These are phyloP conservation scores for Silene conica DNA, from an alignment of 148 eudicot genomes.

Conservation along the genomic window DNA sequence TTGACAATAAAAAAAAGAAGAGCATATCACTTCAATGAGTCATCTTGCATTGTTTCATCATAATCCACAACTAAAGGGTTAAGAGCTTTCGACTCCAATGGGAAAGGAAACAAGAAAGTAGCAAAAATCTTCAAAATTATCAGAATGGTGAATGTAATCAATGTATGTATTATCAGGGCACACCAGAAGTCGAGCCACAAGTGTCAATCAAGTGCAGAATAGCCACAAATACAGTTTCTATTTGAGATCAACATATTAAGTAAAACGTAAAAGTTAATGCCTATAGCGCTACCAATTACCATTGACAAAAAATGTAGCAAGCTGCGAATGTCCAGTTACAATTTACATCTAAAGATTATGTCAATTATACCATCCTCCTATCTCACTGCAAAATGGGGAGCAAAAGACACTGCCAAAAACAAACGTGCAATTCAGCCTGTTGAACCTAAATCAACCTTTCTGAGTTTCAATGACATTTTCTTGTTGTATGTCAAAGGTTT, in stretches of 20 bases:
- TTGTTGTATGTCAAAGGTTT: not conserved
- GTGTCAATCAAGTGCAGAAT: not conserved
- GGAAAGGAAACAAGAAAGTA: too few relatives aligned
- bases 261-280: not conserved
- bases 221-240: not conserved
- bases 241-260: not conserved
- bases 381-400: not conserved
- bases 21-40: too few relatives aligned
- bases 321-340: not conserved
- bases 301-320: slow-evolving; percentile 4
- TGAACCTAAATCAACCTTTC: not conserved
- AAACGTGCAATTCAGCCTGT: not conserved
- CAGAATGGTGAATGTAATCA: too few relatives aligned
- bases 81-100: too few relatives aligned
- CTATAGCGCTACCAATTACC: not conserved
- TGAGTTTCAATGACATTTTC: not conserved
- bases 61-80: too few relatives aligned
- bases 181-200: not conserved
- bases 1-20: too few relatives aligned
- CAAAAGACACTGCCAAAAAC: not conserved
- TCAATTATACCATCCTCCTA: not conserved
- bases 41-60: too few relatives aligned
- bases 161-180: too few relatives aligned
- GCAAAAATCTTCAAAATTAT: too few relatives aligned
- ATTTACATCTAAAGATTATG: not conserved